Base-by-base conservation (phyloP, 2,329 filamentous ascomycete species). In the Cryphonectria carpinicola region DNA sequence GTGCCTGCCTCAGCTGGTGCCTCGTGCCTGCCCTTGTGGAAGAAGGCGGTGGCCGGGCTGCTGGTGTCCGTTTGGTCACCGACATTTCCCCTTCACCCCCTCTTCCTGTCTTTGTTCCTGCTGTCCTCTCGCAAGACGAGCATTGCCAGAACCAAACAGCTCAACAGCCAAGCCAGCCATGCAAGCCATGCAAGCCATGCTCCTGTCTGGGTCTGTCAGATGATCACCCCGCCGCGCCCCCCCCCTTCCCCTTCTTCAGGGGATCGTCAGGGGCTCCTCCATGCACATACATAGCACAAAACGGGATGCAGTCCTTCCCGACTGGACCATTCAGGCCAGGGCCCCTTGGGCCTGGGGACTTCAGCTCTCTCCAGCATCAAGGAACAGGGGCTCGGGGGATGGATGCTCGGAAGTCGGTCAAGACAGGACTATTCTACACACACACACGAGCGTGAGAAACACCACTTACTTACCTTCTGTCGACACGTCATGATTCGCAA, bases 21-120 rank as follows among this genome's bases (percentile, higher is more conserved):
- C 37, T 39, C 2, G 37, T 39, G 37, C 11, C 1, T 39, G 37
- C 37, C 37, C 37, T 39, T 39, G 37, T 11, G 37, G 61, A 6
- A 19, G 39, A n/a, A 46, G 61, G 39, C 61, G 61, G 61, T 64
- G 37, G 61, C 39, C 61, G 61, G 61, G 63, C 35, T 13, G 25
- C 63, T 19, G 63, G 25, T 8, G 43, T n/a, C 58, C 35, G n/a
- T 19, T 19, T 52, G 63, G 28, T 37, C n/a, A 32, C 66, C 66
- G 66, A 62, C 54, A 68, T 63, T 67, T 67, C 37, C 37, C 37
- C 37, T 28, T 28, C 28, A 28, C 28, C 28, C 28, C 28, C 28
- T 39, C 66, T 63, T 58, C 66, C 28, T 32, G 52, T 11, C 22
- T 37, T 25, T 32, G 32, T 22, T 49, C n/a, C n/a, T 41, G 35